Conservation (phyloP, 169 alveolate species). For the Plasmodium berghei region DNA sequence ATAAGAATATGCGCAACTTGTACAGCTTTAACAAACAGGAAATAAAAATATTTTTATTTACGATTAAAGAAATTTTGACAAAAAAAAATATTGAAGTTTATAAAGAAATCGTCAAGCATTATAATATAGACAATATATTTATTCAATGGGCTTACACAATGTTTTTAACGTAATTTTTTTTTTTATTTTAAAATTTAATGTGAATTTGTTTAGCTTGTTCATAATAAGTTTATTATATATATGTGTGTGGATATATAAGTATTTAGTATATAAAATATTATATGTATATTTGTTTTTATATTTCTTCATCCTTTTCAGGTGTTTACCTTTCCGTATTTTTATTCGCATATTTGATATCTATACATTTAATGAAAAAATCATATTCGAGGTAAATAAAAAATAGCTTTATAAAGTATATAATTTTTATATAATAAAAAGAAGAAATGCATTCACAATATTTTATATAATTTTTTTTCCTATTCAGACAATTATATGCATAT, state of each 20-base stretch:
- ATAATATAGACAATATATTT: constrained; percentile 68
- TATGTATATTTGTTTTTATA: no score
- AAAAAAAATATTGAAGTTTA: constrained; percentile 57
- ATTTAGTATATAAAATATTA: no score
- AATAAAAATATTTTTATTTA: constrained; percentile 48
- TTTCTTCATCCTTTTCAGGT: constrained; percentile 17
- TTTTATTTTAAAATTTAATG: background rate
- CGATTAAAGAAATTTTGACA: constrained; percentile 49
- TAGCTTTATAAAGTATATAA: background rate
- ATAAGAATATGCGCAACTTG: constrained; percentile 40
- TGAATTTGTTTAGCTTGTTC: background rate
- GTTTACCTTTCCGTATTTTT: constrained; percentile 60
- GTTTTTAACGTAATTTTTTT: constrained; percentile 51
- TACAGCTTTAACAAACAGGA: constrained; percentile 73
- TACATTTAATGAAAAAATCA: constrained; percentile 63
- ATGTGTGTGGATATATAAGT: no score
- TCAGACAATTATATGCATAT: constrained; percentile 62
- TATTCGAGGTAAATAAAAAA: constrained; percentile 50
- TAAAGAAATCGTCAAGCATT: constrained; percentile 64
- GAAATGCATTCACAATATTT: background rate
- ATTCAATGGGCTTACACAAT: constrained; percentile 75
- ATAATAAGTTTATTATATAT: background rate
- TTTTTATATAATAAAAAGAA: no score
- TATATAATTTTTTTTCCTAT: background rate
- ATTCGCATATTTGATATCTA: constrained; percentile 69